phyloP scores from a whole-genome alignment of 331 rosid genomes.

The Quercus tomentella region DNA sequence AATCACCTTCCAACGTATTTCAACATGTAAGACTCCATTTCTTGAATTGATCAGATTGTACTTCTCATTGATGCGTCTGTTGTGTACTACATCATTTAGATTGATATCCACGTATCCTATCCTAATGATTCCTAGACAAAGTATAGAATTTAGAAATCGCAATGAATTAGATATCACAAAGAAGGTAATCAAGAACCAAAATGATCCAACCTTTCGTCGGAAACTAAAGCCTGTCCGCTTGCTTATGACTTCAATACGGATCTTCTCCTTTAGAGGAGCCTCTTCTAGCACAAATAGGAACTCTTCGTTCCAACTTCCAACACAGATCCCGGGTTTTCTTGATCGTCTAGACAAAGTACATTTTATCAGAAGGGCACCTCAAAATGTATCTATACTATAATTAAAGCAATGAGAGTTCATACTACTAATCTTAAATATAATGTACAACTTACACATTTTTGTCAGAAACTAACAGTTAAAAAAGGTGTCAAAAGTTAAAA shows the following conservation, averaged over 20 bases:
- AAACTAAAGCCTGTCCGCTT: conserved; percentile 3
- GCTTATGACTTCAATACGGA: conserved; percentile 25
- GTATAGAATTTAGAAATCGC: not conserved
- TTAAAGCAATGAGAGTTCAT: not conserved
- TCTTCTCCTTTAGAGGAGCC: conserved; percentile 20
- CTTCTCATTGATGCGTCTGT: conserved; percentile 12
- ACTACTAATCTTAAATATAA: not conserved
- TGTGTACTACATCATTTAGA: conserved; percentile 23
- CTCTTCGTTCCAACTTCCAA: conserved; percentile 22
- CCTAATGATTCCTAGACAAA: conserved; percentile 17
- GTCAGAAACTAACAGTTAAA: not conserved
- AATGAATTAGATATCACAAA: not conserved
- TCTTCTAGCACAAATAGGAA: conserved; percentile 27
- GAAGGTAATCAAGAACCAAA: not conserved
- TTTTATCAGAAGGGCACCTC: not conserved
- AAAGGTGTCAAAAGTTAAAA: not conserved
- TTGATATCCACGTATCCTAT: conserved; percentile 18
- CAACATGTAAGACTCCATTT: conserved; percentile 16
- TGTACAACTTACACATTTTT: not conserved
- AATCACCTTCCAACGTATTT: conserved; percentile 20
- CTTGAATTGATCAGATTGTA: conserved; percentile 22
- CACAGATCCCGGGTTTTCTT: conserved; percentile 19
- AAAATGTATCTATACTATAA: not conserved
- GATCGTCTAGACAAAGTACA: conserved; percentile 3
- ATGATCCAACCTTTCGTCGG: not conserved